A percentile compares a stretch with the other conserved stretches of the same genome.
These are phyloP conservation scores for Asterella californica DNA, from an alignment of 225 moss, liverwort and hornwort species.

Conservation along the genomic window DNA sequence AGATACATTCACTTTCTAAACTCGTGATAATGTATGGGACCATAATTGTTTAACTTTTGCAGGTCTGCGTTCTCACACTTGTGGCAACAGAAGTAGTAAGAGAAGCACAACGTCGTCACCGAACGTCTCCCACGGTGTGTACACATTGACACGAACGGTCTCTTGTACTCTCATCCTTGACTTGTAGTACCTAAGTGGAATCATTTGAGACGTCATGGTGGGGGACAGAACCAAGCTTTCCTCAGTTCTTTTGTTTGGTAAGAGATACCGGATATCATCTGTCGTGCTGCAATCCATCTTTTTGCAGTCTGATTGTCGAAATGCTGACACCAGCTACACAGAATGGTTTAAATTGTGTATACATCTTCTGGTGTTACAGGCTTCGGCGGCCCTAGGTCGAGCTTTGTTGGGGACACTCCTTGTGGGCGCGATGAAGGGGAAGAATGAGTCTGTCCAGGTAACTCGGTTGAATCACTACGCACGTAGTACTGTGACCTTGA, in stretches of 20 bases:
- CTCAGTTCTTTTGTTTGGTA: not conserved
- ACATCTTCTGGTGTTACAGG: constrained; percentile 40
- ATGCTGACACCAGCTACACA: not conserved
- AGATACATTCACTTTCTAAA: not conserved
- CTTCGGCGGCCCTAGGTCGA: constrained; percentile 87
- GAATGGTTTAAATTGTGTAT: not conserved
- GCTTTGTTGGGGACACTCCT: constrained; percentile 91
- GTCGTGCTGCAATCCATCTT: no score
- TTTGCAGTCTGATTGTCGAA: no score
- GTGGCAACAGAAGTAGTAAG: constrained; percentile 89
- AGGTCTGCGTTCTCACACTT: constrained; percentile 85
- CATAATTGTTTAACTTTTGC: not conserved
- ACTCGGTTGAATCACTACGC: not conserved
- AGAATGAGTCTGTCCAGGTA: constrained; percentile 90
- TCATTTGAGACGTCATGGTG: not conserved
- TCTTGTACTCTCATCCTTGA: not conserved
- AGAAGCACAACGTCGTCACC: constrained; percentile 88
- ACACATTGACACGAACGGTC: not conserved
- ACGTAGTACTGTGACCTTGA: not conserved
- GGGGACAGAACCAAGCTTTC: not conserved
- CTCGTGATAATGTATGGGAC: not conserved
- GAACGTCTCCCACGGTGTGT: constrained; percentile 75
- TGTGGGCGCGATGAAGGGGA: constrained; percentile 83
- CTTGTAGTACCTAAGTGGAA: not conserved
- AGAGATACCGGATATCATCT: not conserved